Percentiles rank a stretch among this genome's conserved stretches.
These are phyloP conservation scores for Dactylellina haptotyla DNA, from an alignment of 2,329 filamentous ascomycete species.

Conservation along the genomic window DNA sequence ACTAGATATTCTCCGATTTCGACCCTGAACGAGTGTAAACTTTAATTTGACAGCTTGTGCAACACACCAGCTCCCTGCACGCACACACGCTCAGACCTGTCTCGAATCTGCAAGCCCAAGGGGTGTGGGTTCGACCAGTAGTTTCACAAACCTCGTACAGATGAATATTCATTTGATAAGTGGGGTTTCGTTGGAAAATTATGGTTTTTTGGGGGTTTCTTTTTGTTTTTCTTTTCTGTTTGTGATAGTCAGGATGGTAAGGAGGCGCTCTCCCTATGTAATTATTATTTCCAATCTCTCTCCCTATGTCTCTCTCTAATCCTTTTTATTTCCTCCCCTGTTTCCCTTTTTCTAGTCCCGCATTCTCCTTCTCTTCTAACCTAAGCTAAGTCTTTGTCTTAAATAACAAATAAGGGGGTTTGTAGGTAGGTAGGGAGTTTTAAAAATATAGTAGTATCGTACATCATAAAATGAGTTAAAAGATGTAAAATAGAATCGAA, in stretches of 20 bases:
- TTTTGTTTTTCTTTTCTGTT: too few relatives aligned
- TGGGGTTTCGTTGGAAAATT: too few relatives aligned
- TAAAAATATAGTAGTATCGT: conserved; percentile 40
- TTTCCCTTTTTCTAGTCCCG: neutral
- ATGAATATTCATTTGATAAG: too few relatives aligned
- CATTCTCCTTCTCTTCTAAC: neutral
- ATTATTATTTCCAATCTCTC: conserved; percentile 43
- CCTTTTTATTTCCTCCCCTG: neutral
- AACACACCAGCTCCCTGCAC: conserved; percentile 4
- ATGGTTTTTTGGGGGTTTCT: too few relatives aligned
- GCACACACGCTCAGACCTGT: neutral
- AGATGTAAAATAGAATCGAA: conserved; percentile 32
- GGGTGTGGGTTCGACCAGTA: too few relatives aligned
- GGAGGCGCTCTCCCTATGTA: conserved; percentile 16
- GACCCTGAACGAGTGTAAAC: conserved; percentile 8
- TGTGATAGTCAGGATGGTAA: too few relatives aligned
- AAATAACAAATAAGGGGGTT: conserved; percentile 10
- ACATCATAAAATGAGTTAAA: conserved; percentile 51
- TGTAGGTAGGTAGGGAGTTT: too few relatives aligned
- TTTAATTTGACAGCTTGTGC: conserved; percentile 27
- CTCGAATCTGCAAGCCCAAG: too few relatives aligned
- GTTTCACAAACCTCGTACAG: too few relatives aligned
- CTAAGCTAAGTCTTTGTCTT: neutral
- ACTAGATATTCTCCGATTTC: neutral
- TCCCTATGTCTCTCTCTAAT: conserved; percentile 3